Evolutionary conservation across 208 protist genomes (phyloP).

Genomic region (Leishmania turanica): DNA sequence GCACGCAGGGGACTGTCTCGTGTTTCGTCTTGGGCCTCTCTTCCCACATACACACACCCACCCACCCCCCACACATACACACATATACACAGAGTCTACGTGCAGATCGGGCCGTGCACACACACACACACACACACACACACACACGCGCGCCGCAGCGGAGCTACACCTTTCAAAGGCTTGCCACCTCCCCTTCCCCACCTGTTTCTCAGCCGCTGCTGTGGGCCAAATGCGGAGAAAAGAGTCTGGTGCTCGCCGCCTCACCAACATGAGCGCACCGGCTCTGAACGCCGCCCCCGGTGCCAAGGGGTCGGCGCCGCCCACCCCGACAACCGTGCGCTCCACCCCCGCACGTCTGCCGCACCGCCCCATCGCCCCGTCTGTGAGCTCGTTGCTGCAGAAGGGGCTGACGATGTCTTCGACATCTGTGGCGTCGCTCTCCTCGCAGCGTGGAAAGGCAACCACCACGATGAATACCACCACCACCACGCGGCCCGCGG

Average conservation of each 20-base stretch:
- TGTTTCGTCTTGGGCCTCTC: not conserved
- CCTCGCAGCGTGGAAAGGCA: not conserved
- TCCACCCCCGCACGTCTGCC: not conserved
- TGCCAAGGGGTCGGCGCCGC: not conserved
- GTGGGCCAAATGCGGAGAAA: slow-evolving; percentile 2
- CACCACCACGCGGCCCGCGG: not conserved
- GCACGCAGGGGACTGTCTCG: not conserved
- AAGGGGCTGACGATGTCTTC: not conserved
- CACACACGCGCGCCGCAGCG: no score
- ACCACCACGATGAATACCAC: not conserved
- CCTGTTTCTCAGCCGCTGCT: not conserved
- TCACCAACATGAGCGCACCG: not conserved
- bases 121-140: not conserved
- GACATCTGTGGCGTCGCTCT: not conserved
- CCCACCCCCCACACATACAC: not conserved
- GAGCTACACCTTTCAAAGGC: not conserved
- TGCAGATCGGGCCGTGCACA: no score
- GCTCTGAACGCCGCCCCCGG: not conserved
- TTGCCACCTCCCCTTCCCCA: not conserved
- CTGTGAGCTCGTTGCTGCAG: not conserved
- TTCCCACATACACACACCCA: not conserved
- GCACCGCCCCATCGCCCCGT: not conserved
- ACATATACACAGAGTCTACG: not conserved
- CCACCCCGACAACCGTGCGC: not conserved
- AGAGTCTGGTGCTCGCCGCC: not conserved